Evolutionary conservation across 176 grass and related monocot genomes (phyloP).

Genomic region (Elaeis guineensis): DNA sequence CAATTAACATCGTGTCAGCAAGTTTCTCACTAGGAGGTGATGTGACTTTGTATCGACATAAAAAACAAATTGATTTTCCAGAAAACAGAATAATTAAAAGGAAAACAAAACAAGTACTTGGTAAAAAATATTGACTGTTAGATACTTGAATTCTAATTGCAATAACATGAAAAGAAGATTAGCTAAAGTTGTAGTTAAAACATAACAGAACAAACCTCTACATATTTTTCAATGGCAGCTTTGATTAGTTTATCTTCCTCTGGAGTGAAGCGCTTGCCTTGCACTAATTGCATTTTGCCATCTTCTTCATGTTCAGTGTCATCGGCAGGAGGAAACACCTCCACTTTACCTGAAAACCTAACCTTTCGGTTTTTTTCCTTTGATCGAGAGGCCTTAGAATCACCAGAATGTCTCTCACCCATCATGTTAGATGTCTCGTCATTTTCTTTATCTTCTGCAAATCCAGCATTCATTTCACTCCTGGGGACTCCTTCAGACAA

Average conservation of each 20-base stretch:
- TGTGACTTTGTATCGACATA: too few species aligned
- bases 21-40: too few species aligned
- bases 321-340: constrained; percentile 35
- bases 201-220: constrained; percentile 35
- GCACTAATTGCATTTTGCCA: constrained; percentile 20
- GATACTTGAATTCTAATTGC: too few species aligned
- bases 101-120: too few species aligned
- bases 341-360: constrained; percentile 47
- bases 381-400: constrained; percentile 1
- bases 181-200: neutral
- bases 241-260: constrained; percentile 51
- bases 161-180: too few species aligned
- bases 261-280: constrained; percentile 43
- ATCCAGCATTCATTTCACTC: neutral
- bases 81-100: too few species aligned
- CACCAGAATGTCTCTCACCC: neutral
- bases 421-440: neutral
- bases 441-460: neutral
- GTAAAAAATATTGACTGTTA: too few species aligned
- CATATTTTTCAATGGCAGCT: constrained; percentile 37
- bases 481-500: neutral
- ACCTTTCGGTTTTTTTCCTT: constrained; percentile 39
- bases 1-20: too few species aligned
- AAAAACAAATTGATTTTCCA: too few species aligned
- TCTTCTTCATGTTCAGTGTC: constrained; percentile 1